These are phyloP conservation scores for Coemansia sp. DNA, from an alignment of 192 early-diverging fungal genomes.

Conservation along the genomic window DNA sequence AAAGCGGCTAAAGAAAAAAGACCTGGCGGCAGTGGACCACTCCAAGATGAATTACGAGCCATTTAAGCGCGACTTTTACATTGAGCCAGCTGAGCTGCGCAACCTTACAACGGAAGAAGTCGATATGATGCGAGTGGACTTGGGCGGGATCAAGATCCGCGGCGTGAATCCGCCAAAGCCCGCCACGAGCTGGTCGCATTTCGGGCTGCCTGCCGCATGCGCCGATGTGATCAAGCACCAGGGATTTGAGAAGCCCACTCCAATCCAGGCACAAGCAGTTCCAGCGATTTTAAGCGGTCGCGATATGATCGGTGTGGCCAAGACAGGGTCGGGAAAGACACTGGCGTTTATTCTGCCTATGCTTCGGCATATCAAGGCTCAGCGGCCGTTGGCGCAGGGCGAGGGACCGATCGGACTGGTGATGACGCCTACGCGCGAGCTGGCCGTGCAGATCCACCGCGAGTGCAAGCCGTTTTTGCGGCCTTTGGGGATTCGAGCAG, in stretches of 20 bases:
- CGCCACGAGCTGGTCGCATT: constrained; percentile 90
- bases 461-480: constrained; percentile 90
- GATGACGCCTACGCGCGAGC: constrained; percentile 91
- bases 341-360: constrained; percentile 92
- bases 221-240: constrained; percentile 51
- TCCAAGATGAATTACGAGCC: constrained; percentile 77
- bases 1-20: constrained; percentile 88
- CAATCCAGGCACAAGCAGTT: constrained; percentile 92
- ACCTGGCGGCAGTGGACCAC: constrained; percentile 86
- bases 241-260: constrained; percentile 77
- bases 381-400: constrained; percentile 69
- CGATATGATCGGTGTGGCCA: constrained; percentile 94
- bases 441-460: constrained; percentile 90
- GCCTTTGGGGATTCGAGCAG: constrained; percentile 79
- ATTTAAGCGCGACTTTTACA: constrained; percentile 92
- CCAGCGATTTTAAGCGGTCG: constrained; percentile 95
- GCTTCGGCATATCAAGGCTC: constrained; percentile 93
- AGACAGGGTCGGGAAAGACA: constrained; percentile 92
- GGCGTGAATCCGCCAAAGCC: constrained; percentile 92
- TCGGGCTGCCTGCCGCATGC: constrained; percentile 84
- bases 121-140: constrained; percentile 74
- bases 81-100: constrained; percentile 89
- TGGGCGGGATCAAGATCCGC: constrained; percentile 93
- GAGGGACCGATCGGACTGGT: constrained; percentile 86
- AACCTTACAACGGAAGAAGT: constrained; percentile 82